phyloP scores from a whole-genome alignment of 2,329 filamentous ascomycete genomes.

The Cladosporium colombiae region DNA sequence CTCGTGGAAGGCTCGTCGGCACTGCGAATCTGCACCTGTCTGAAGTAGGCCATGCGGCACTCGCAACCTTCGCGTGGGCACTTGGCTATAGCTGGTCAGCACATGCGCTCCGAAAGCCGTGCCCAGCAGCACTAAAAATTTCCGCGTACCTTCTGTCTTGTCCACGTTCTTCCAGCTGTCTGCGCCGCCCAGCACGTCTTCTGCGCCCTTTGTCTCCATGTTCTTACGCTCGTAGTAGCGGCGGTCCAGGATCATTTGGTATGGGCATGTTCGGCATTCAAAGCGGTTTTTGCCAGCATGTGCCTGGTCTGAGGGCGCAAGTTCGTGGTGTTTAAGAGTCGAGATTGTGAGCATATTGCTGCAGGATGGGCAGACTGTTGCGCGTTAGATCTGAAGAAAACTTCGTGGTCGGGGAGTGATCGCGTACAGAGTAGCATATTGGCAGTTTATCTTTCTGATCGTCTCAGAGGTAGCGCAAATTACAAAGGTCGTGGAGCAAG shows the following conservation, averaged over 20 bases:
- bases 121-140: not conserved
- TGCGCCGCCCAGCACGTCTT: conserved; percentile 86
- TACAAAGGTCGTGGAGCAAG: not conserved
- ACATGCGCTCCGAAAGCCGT: not conserved
- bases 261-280: conserved; percentile 93
- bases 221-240: conserved; percentile 77
- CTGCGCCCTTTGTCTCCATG: conserved; percentile 82
- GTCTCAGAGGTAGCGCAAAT: not conserved
- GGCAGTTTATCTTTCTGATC: not conserved
- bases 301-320: conserved; percentile 40
- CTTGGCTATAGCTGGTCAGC: conserved; percentile 58
- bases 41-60: conserved; percentile 85
- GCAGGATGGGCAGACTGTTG: conserved; percentile 76
- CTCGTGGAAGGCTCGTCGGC: conserved; percentile 98
- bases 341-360: conserved; percentile 80
- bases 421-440: conserved; percentile 14
- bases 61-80: conserved; percentile 80
- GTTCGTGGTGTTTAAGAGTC: conserved; percentile 40
- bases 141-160: conserved; percentile 63
- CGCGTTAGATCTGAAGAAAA: not conserved
- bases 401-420: not conserved
- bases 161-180: conserved; percentile 90
- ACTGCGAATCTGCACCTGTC: conserved; percentile 95
- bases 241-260: conserved; percentile 78
- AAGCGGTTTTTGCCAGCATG: conserved; percentile 68